Percentiles rank a stretch among this genome's conserved stretches.
phyloP scores from a whole-genome alignment of 495 filamentous ascomycete species.

The Wilcoxina mikolae region DNA sequence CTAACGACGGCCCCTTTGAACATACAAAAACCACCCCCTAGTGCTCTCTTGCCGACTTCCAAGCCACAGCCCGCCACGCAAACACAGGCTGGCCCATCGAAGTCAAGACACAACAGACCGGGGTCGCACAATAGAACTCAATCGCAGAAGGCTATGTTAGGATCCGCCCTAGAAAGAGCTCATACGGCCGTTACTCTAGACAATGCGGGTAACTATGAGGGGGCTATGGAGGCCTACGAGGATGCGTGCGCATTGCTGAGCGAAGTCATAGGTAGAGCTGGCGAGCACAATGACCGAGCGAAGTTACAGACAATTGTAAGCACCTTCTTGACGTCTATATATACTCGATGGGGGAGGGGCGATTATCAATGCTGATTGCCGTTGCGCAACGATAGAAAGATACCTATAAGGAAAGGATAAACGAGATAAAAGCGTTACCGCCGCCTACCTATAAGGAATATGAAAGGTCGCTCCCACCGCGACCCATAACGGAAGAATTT shows the following conservation, averaged over 20 bases:
- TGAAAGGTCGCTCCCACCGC: background rate
- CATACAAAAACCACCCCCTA: background rate
- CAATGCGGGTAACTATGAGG: conserved; percentile 86
- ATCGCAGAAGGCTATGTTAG: conserved; percentile 84
- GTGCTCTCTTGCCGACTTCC: background rate
- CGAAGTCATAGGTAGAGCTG: conserved; percentile 70
- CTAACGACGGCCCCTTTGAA: background rate
- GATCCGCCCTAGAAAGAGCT: conserved; percentile 81
- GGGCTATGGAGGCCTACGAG: conserved; percentile 76
- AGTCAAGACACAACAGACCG: background rate
- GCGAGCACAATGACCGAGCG: conserved; percentile 63
- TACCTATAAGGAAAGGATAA: conserved; percentile 78
- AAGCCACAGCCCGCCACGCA: background rate
- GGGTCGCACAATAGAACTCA: conserved; percentile 18
- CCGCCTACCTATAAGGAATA: conserved; percentile 41
- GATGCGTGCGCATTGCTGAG: conserved; percentile 78
- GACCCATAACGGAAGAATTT: conserved; percentile 3
- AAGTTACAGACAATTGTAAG: conserved; percentile 85
- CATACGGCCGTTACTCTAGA: conserved; percentile 90
- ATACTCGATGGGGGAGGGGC: background rate
- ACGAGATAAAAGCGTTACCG: conserved; percentile 60
- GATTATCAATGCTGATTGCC: conserved; percentile 3
- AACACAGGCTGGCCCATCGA: background rate
- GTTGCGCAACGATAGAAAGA: conserved; percentile 42
- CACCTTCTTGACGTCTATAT: background rate